Evolutionary conservation across 148 eudicot species (phyloP).

Genomic region (Nepenthes gracilis): DNA sequence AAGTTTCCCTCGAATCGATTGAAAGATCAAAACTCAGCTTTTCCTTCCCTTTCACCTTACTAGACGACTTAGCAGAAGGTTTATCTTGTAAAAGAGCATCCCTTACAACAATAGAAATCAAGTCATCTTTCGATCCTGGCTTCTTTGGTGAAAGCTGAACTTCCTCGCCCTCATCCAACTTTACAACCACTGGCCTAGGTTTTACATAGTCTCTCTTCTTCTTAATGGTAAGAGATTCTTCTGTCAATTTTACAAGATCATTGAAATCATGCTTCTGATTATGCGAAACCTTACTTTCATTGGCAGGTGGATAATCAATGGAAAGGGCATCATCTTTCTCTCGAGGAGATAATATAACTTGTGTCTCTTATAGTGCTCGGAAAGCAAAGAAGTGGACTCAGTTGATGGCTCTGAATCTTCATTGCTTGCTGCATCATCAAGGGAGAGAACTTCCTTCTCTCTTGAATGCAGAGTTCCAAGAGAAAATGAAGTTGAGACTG

Average conservation of each 20-base stretch:
- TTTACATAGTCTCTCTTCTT: constrained; percentile 50
- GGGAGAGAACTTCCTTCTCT: constrained; percentile 18
- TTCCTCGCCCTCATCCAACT: constrained; percentile 54
- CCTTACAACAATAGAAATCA: constrained; percentile 68
- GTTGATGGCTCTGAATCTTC: constrained; percentile 45
- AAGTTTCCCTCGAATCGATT: constrained; percentile 17
- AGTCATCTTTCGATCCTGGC: constrained; percentile 28
- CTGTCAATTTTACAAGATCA: constrained; percentile 76
- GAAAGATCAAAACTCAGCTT: constrained; percentile 16
- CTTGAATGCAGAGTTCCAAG: constrained; percentile 26
- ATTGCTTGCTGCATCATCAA: constrained; percentile 12
- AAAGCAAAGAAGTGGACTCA: constrained; percentile 59
- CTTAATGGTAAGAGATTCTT: constrained; percentile 50
- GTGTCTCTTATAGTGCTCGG: constrained; percentile 72
- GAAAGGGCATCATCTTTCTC: constrained; percentile 34
- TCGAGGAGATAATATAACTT: constrained; percentile 75
- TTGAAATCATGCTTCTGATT: constrained; percentile 27
- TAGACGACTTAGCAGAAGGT: constrained; percentile 23
- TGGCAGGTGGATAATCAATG: constrained; percentile 68
- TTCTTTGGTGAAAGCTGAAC: constrained; percentile 21
- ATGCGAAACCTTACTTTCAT: constrained; percentile 30
- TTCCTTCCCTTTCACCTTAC: constrained; percentile 47
- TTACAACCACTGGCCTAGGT: constrained; percentile 81
- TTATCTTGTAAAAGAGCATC: constrained; percentile 41
- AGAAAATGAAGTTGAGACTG: constrained; percentile 35